These are phyloP conservation scores for Aspergillus sp. DNA, from an alignment of 2,329 filamentous ascomycete genomes.

Conservation along the genomic window DNA sequence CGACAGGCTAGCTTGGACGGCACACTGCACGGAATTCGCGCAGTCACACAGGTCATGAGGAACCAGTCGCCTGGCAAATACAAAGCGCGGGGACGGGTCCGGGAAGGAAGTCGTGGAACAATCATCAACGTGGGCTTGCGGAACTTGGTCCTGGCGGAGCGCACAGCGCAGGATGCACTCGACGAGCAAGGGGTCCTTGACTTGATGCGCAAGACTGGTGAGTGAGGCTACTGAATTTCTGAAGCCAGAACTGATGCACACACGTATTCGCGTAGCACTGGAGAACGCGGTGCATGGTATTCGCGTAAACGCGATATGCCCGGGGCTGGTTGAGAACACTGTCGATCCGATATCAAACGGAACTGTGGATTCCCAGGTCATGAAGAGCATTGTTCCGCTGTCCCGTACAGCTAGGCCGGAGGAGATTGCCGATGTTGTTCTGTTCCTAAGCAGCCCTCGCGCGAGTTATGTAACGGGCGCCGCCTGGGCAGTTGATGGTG, in stretches of 20 bases:
- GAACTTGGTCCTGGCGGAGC: conserved; percentile 16
- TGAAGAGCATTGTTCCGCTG: conserved; percentile 22
- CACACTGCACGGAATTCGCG: conserved; percentile 46
- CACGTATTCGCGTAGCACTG: conserved; percentile 25
- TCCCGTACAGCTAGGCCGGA: conserved; percentile 33
- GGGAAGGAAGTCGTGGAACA: conserved; percentile 30
- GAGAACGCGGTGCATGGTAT: conserved; percentile 33
- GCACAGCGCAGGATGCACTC: conserved; percentile 31
- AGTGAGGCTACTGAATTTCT: conserved; percentile 19
- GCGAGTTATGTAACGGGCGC: conserved; percentile 15
- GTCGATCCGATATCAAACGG: neutral
- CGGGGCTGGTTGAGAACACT: conserved; percentile 36
- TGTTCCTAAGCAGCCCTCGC: conserved; percentile 15
- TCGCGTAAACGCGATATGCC: conserved; percentile 40
- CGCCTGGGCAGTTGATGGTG: conserved; percentile 16
- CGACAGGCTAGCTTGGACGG: conserved; percentile 44
- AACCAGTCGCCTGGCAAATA: conserved; percentile 37
- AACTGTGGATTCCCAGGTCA: conserved; percentile 9
- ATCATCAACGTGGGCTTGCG: conserved; percentile 47
- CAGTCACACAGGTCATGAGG: conserved; percentile 27
- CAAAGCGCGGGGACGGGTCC: conserved; percentile 34
- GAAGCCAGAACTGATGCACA: conserved; percentile 7
- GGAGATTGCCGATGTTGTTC: conserved; percentile 19
- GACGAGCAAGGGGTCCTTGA: conserved; percentile 52
- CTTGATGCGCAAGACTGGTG: conserved; percentile 45